Percentiles rank a stretch among this genome's conserved stretches.
Evolutionary conservation across 306 rosid species (phyloP).

Genomic region (Urtica urens): DNA sequence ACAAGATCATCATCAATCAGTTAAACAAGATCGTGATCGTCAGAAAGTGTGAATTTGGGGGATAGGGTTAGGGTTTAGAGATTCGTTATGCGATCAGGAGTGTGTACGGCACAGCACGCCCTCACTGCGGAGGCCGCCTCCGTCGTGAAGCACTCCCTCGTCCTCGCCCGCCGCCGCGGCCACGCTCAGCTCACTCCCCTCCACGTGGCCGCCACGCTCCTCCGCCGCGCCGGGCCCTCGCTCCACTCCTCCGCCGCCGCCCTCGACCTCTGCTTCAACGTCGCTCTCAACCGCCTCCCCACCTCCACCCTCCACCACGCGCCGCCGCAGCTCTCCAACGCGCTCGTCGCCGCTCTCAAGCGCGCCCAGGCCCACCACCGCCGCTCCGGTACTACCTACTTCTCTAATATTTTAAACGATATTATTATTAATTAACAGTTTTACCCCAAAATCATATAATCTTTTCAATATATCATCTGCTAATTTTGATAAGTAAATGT

Average conservation of each 20-base stretch:
- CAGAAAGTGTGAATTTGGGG: too few species aligned
- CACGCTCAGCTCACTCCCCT: constrained; percentile 96
- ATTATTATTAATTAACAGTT: too few species aligned
- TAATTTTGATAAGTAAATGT: too few species aligned
- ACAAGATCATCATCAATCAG: too few species aligned
- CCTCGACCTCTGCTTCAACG: constrained; percentile 97
- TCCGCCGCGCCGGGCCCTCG: constrained; percentile 50
- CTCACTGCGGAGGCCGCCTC: constrained; percentile 98
- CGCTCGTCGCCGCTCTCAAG: constrained; percentile 86
- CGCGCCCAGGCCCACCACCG: constrained; percentile 96
- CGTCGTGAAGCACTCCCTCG: constrained; percentile 71
- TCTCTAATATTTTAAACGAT: constrained; percentile 66
- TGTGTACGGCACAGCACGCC: constrained; percentile 78
- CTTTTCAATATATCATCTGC: too few species aligned
- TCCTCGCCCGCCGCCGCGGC: constrained; percentile 73
- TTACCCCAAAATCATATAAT: too few species aligned
- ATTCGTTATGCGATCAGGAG: constrained; percentile 92
- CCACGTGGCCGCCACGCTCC: constrained; percentile 75
- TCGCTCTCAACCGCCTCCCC: constrained; percentile 87
- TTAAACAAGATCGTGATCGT: too few species aligned
- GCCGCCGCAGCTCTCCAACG: constrained; percentile 83
- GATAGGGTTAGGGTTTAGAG: constrained; percentile 43
- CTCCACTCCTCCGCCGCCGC: constrained; percentile 83
- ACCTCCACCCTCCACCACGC: constrained; percentile 41
- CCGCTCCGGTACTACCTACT: constrained; percentile 75